A percentile compares a stretch with the other conserved stretches of the same genome.
Conservation (phyloP, 352 stramenopile species). For the Phytophthora hibernalis region DNA sequence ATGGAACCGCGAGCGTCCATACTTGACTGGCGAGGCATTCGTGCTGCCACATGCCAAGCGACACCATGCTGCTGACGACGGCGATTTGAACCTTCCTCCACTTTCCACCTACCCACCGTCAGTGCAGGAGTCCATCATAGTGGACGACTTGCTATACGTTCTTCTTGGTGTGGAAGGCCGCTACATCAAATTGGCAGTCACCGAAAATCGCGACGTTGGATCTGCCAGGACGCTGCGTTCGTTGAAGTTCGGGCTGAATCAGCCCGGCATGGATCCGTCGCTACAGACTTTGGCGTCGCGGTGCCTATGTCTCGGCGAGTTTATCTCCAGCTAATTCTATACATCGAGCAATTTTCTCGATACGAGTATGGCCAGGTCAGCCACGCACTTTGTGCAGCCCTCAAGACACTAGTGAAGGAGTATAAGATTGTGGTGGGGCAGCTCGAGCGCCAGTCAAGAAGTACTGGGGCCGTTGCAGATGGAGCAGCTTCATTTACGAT, state of each 20-base stretch:
- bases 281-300: constrained; percentile 71
- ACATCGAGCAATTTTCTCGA: constrained; percentile 83
- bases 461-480: constrained; percentile 3
- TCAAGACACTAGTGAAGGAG: constrained; percentile 93
- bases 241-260: constrained; percentile 75
- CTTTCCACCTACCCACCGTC: constrained; percentile 79
- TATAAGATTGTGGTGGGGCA: constrained; percentile 94
- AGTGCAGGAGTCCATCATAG: constrained; percentile 80
- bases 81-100: constrained; percentile 59
- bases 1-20: constrained; percentile 86
- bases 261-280: constrained; percentile 85
- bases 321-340: constrained; percentile 80
- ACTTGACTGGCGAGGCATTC: constrained; percentile 77
- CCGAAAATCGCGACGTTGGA: constrained; percentile 46
- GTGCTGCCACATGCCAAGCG: constrained; percentile 58
- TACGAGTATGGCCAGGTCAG: constrained; percentile 95
- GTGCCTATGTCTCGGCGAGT: constrained; percentile 78
- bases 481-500: constrained; percentile 68
- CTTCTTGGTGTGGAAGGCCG: constrained; percentile 82
- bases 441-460: constrained; percentile 86
- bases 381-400: constrained; percentile 93
- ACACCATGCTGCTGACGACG: constrained; percentile 47
- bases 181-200: constrained; percentile 80
- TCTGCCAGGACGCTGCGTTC: constrained; percentile 32
- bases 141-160: constrained; percentile 86